Evolutionary conservation across 2,329 filamentous ascomycete species (phyloP), one percentile per base, ranked within the genome.

Genomic region (Neopestalotiopsis sp.): DNA sequence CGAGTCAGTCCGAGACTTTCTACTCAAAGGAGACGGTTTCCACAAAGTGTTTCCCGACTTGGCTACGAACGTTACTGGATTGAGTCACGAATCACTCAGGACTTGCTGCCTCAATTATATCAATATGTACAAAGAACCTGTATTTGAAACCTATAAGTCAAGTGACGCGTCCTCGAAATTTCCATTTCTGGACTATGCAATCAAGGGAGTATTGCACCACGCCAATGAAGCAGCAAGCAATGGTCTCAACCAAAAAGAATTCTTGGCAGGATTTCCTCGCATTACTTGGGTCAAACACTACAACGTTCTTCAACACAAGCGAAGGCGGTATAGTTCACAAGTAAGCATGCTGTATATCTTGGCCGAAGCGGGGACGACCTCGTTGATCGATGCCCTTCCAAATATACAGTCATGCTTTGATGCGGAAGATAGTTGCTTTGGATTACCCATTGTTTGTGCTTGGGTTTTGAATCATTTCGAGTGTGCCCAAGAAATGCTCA

Each of bases 1-100:
- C 52, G 83, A 87, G 70, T 85, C 85, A 0, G 84, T 87, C 0
- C 74, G 80, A 0, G 84, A 87, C 10, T 87, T 84, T 60, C 75
- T 88, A 0, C 28, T 85, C 2, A 79, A 79, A 7, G 78, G 80
- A 1, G 69, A 73, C 0, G 81, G 82, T 0, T 69, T 82, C 0
- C 9, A 62, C 0, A 66, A 75, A 0, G n/a, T 83, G 0, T 80
- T 77, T 76, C 74, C 80, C 4, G 77, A 81, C 1, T 68, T 79
- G 45, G 70, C 65, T n/a, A 69, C 64, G 3, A 78, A 81, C 34
- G 75, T 81, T 24, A 67, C 76, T 34, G 74, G 77, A 0, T 66
- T 71, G 49, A 79, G 83, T 24, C 80, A 88, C 56, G 80, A 86
- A 1, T 73, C 66, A 20, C 73, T 87, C 5, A 86, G 82, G 70